Base-by-base conservation (phyloP, 108 stramenopile genomes). In the Mayamaea pseudoterrestris region DNA sequence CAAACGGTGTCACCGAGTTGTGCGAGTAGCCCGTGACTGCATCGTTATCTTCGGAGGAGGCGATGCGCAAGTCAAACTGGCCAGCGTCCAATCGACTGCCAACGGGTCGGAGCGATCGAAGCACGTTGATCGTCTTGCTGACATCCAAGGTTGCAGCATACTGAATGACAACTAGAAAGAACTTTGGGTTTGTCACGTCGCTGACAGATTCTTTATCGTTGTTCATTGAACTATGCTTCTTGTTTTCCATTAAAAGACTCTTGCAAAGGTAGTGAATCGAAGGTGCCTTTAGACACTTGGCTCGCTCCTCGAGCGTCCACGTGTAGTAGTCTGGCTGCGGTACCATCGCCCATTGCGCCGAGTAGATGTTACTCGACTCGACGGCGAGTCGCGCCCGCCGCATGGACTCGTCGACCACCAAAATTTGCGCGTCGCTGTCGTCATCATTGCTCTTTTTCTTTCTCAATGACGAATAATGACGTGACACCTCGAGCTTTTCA, bases 1-100 rank as follows among this genome's bases (percentile, higher is more conserved):
- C 90, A 51, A 91, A 91, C 6, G 90, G 90, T 1, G 74, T 66
- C 7, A 91, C 84, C 18, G 71, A 63, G 58, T 86, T 86, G 63
- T 79, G 75, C 12, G 44, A 31, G 53, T 76, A 91, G 2, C 84
- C 90, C 8, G 83, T 91, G 13, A 86, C 50, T 20, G 61, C 50
- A 44, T 66, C 75, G 44, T 80, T 83, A 27, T 78, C 74, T 21
- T 74, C 71, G 18, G 58, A 36, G 18, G 70, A 65, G 7, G 82
- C 87, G 17, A 90, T 53, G 14, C 79, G 65, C 20, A 80, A 61
- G 64, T 90, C 79, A 31, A 78, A 74, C 25, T 67, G 66, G 16
- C 64, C 63, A 1, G 53, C 54, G 12, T 68, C 68, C 52, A 73
- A 50, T 41, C 76, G 60, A 44, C 73, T 51, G 16, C 27, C 41